A percentile compares a stretch with the other conserved stretches of the same genome.
phyloP scores from a whole-genome alignment of 2,329 filamentous ascomycete species.

The Diplodia intermedia region DNA sequence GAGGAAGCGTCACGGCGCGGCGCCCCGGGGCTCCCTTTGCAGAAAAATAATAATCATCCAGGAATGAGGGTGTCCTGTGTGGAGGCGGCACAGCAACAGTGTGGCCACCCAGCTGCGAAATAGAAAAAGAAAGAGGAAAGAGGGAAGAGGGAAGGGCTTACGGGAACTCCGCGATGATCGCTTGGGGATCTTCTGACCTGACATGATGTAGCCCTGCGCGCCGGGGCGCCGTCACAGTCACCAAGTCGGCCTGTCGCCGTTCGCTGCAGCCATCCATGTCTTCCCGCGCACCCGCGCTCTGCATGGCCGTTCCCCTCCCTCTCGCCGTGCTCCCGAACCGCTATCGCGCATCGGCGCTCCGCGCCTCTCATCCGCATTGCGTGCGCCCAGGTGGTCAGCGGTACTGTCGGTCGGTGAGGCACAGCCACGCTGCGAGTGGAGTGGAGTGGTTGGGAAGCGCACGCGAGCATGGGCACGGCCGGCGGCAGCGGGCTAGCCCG shows the following conservation, averaged over 20 bases:
- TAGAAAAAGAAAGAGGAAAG: neutral
- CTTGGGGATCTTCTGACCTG: conserved; percentile 32
- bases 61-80: neutral
- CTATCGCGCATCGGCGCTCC: conserved; percentile 10
- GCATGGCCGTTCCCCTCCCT: neutral
- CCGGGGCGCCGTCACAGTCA: neutral
- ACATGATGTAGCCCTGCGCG: conserved; percentile 13
- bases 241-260: neutral
- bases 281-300: conserved; percentile 25
- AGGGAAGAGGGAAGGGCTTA: conserved; percentile 3
- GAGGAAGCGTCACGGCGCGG: neutral
- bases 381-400: conserved; percentile 3
- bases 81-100: conserved; percentile 14
- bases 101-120: neutral
- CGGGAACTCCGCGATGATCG: conserved; percentile 28
- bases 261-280: conserved; percentile 20
- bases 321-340: neutral
- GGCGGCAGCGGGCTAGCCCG: conserved; percentile 23
- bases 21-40: neutral
- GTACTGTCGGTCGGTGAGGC: conserved; percentile 3
- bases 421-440: conserved; percentile 22
- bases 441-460: conserved; percentile 1
- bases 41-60: neutral
- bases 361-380: conserved; percentile 12
- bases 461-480: conserved; percentile 13